Percentiles rank a stretch among this genome's conserved stretches.
These are phyloP conservation scores for Fistulinella cinereoalba DNA, from an alignment of 1,284 basidiomycete genomes.

Conservation along the genomic window DNA sequence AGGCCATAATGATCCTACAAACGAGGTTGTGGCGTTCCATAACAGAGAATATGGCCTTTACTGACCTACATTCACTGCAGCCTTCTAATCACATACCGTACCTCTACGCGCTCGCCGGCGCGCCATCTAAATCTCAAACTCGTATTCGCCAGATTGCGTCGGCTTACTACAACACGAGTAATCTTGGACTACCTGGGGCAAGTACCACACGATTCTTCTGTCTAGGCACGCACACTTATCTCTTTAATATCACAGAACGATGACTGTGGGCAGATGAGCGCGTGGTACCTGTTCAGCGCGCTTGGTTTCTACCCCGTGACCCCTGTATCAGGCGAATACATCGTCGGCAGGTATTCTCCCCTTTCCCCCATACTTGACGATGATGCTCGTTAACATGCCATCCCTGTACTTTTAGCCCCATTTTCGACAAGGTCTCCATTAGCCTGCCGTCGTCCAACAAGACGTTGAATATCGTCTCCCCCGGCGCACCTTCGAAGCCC, in stretches of 20 bases:
- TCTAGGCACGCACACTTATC: background rate
- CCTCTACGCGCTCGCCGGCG: constrained; percentile 70
- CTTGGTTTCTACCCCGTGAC: constrained; percentile 88
- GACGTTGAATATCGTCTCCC: constrained; percentile 50
- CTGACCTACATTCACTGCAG: constrained; percentile 35
- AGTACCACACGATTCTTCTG: constrained; percentile 12
- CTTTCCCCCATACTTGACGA: background rate
- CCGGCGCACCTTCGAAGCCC: constrained; percentile 51
- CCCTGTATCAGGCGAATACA: constrained; percentile 70
- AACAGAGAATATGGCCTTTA: background rate
- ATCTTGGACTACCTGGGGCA: constrained; percentile 68
- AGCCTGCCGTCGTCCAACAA: constrained; percentile 44
- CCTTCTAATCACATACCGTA: constrained; percentile 84
- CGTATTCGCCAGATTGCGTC: constrained; percentile 65
- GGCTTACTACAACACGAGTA: constrained; percentile 64
- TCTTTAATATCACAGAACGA: constrained; percentile 56
- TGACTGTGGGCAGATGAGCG: constrained; percentile 87
- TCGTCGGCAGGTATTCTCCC: constrained; percentile 64
- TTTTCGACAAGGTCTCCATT: constrained; percentile 65
- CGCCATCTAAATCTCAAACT: constrained; percentile 67
- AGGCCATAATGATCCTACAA: constrained; percentile 82
- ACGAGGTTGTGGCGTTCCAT: constrained; percentile 51
- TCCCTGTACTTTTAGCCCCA: constrained; percentile 20
- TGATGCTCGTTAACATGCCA: too few relatives aligned
- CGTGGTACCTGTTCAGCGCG: constrained; percentile 82